These are phyloP conservation scores for Cyclotella baltica DNA, from an alignment of 108 stramenopile species.

Conservation along the genomic window DNA sequence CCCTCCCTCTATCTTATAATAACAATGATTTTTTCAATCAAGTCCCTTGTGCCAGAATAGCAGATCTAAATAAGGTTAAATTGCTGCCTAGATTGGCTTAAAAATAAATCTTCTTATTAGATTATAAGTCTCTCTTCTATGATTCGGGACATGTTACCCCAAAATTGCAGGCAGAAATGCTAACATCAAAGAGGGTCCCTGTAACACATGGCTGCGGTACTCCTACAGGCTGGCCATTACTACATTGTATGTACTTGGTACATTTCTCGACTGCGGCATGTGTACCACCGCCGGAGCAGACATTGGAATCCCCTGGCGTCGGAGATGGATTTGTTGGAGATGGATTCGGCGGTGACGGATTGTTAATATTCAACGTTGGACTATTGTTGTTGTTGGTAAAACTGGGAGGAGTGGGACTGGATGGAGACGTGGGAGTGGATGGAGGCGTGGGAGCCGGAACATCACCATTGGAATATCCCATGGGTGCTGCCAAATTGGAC, in stretches of 20 bases:
- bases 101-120: no score
- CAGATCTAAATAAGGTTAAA: no score
- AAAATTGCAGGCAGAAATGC: constrained; percentile 34
- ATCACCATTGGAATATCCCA: constrained; percentile 14
- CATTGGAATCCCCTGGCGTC: constrained; percentile 25
- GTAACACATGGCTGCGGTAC: constrained; percentile 36
- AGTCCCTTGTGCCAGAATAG: no score
- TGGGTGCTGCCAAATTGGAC: constrained; percentile 9
- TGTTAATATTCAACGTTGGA: constrained; percentile 10
- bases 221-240: constrained; percentile 27
- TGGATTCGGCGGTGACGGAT: constrained; percentile 2
- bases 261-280: constrained; percentile 32
- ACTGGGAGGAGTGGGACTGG: not conserved
- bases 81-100: no score
- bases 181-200: constrained; percentile 52
- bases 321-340: not conserved
- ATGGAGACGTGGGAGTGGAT: no score
- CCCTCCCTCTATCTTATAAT: no score
- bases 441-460: not conserved
- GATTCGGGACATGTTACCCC: constrained; percentile 21
- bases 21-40: no score
- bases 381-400: not conserved
- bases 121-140: not conserved
- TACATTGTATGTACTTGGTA: constrained; percentile 36
- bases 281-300: constrained; percentile 15